phyloP scores from a whole-genome alignment of 257 asterid genomes.

The Buddleja alternifolia region DNA sequence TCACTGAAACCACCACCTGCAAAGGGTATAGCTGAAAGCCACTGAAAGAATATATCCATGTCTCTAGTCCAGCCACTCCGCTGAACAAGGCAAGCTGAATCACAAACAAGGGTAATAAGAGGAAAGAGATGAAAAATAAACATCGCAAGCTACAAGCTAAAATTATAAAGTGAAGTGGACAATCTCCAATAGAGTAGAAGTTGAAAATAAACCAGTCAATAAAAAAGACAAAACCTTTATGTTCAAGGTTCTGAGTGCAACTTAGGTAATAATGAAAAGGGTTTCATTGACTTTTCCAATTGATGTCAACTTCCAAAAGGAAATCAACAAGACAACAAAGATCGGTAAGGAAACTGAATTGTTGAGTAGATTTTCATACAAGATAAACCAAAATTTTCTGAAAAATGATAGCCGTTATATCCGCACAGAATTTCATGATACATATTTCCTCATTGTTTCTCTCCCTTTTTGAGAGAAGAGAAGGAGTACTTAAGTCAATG shows the following conservation, averaged over 20 bases:
- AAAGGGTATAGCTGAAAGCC: conserved; percentile 87
- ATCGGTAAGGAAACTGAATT: background rate
- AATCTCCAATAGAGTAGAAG: background rate
- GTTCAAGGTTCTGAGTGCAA: background rate
- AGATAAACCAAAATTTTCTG: background rate
- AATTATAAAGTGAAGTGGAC: background rate
- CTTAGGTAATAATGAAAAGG: background rate
- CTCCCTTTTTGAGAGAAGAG: background rate
- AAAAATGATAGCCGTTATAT: background rate
- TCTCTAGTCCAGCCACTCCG: conserved; percentile 94
- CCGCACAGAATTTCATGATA: background rate
- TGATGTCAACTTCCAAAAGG: background rate
- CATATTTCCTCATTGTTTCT: background rate
- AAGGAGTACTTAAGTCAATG: background rate
- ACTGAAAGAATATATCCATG: conserved; percentile 74
- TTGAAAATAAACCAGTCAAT: background rate
- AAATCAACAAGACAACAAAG: background rate
- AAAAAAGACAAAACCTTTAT: conserved; percentile 4
- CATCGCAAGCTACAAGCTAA: background rate
- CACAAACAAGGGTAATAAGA: conserved; percentile 15
- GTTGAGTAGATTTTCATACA: background rate
- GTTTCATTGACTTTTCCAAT: background rate
- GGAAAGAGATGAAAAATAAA: background rate
- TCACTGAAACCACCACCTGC: conserved; percentile 92
- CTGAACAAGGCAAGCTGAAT: conserved; percentile 66